These are phyloP conservation scores for Graphiopsis chlorocephala DNA, from an alignment of 2,329 filamentous ascomycete genomes.

Conservation along the genomic window DNA sequence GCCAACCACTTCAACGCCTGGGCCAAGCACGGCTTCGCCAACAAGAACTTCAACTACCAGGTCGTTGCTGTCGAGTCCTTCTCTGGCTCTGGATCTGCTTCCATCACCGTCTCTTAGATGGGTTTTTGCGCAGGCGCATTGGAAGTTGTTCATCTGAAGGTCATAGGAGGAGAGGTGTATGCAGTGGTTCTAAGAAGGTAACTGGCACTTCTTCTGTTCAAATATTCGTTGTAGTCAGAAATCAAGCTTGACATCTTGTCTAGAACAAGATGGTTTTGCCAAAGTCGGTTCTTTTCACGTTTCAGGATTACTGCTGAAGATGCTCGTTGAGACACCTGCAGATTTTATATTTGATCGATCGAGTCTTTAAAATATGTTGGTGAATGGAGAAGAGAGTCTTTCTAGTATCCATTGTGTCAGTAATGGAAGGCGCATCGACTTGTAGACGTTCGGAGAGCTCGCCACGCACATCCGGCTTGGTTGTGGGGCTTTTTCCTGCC, in stretches of 20 bases:
- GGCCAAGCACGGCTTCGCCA: constrained; percentile 21
- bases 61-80: constrained; percentile 26
- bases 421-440: neutral
- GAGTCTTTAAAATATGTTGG: neutral
- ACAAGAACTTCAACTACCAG: constrained; percentile 31
- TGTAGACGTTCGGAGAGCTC: neutral
- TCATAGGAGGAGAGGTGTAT: constrained; percentile 20
- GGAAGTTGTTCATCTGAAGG: constrained; percentile 30
- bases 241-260: neutral
- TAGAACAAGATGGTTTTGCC: neutral
- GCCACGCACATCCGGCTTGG: neutral
- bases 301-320: neutral
- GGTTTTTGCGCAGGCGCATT: constrained; percentile 26
- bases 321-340: neutral
- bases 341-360: neutral
- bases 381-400: neutral
- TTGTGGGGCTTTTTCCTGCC: neutral
- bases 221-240: neutral
- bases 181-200: neutral
- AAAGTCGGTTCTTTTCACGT: neutral
- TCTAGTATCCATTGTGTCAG: neutral
- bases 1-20: constrained; percentile 23
- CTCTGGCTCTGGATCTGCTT: constrained; percentile 23
- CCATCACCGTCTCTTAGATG: constrained; percentile 22
- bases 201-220: neutral